Percentiles rank a stretch among this genome's conserved stretches.
Evolutionary conservation across 129 eudicot genomes (phyloP).

Genomic region (Lactuca sativa): DNA sequence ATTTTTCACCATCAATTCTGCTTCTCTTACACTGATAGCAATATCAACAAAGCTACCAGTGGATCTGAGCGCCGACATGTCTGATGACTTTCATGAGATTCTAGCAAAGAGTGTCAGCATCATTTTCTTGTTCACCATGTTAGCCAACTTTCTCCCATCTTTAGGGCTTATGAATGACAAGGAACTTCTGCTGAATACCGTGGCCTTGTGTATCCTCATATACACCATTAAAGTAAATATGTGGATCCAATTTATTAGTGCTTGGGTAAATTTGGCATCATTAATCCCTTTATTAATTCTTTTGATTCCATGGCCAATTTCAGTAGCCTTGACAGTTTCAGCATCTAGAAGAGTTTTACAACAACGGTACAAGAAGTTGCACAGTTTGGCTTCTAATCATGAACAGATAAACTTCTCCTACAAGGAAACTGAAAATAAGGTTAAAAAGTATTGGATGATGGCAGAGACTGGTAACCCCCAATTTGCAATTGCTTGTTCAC

Average conservation of each 20-base stretch:
- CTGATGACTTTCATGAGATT: not conserved
- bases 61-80: not conserved
- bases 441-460: constrained; percentile 11
- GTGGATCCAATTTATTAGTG: not conserved
- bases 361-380: not conserved
- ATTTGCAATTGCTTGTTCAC: not conserved
- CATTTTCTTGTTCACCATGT: not conserved
- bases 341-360: not conserved
- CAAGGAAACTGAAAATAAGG: not conserved
- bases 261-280: not conserved
- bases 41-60: not conserved
- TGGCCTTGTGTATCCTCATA: not conserved
- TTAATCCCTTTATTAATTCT: no score
- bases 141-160: not conserved
- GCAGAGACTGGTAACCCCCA: constrained; percentile 6
- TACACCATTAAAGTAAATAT: not conserved
- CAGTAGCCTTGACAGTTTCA: not conserved
- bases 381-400: not conserved
- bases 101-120: not conserved
- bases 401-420: not conserved
- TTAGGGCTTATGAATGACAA: constrained; percentile 1
- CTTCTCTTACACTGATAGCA: not conserved
- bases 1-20: constrained; percentile 4
- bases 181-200: not conserved
- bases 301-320: not conserved